Base-by-base conservation (phyloP, 2,329 filamentous ascomycete species). In the Fusarium sublunatum region DNA sequence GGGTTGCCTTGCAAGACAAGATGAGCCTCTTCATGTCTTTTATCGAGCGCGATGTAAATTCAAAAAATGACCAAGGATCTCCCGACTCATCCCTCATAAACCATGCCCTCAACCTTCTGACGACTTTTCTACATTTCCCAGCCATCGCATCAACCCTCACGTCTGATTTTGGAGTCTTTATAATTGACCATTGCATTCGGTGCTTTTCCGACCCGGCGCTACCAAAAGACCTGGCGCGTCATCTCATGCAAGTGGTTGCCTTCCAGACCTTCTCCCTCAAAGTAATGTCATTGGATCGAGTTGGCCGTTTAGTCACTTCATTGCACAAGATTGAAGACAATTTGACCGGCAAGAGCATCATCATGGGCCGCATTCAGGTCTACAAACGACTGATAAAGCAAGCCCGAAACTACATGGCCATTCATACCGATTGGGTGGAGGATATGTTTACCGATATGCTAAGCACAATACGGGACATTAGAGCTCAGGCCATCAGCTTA, bases 381-480 rank as follows among this genome's bases (percentile, higher is more conserved):
- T 97, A 97, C 73, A 87, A 88, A 62, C 89, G 88, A 50, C 81
- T 99, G 2, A 69, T 97, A 24, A 85, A 86, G 57, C 91, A 96
- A 75, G 86, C 88, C 5, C 88, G 85, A 46, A 76, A 81, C 15
- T 79, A 87, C 22, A 96, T 99, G 88, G 77, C 88, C 13, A 78
- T 83, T 24, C 87, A 92, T 52, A 81, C 85, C 3, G 84, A 91
- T 57, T 99, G 95, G 94, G 81, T 97, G 44, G 83, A 90, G 47
- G 90, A 96, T 73, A 79, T 97, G 19, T 88, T 98, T 63, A 87
- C 87, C 19, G 92, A 92, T 45, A 88, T 97, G 82, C 82, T 96
- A 35, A 93, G 92, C 74, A 87, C 80, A 29, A 80, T 93, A 44
- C 90, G 89, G 68, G 92, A 97, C 36, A 90, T 94, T 41, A 86